Percentiles rank a stretch among this genome's conserved stretches.
Conservation (phyloP, 73 alveolate genomes). For the Paramecium biaurelia region DNA sequence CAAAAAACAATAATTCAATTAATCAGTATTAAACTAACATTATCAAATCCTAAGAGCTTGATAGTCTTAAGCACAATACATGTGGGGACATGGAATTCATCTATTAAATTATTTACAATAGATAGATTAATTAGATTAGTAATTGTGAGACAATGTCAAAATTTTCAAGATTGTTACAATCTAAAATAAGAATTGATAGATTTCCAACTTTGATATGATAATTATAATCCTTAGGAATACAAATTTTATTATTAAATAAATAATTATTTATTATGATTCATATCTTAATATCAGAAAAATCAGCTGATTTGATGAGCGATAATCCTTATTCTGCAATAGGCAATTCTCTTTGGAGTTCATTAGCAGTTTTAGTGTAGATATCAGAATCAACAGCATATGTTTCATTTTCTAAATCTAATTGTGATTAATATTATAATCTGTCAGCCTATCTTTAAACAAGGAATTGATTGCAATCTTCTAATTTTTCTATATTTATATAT, state of each 20-base stretch:
- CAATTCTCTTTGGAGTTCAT: neutral
- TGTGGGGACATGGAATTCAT: neutral
- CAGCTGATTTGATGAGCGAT: conserved; percentile 39
- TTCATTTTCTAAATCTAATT: conserved; percentile 40
- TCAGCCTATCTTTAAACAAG: neutral
- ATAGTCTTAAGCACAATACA: neutral
- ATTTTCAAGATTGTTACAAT: neutral
- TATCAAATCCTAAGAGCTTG: conserved; percentile 19
- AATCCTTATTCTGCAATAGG: conserved; percentile 42
- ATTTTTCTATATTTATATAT: neutral
- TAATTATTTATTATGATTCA: neutral
- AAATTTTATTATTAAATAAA: neutral
- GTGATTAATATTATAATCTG: neutral
- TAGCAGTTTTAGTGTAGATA: neutral
- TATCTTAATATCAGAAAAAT: conserved; percentile 46
- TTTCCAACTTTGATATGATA: neutral
- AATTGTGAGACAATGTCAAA: neutral
- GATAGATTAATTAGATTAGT: neutral
- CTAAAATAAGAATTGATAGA: neutral
- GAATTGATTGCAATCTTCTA: conserved; percentile 15
- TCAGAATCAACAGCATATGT: conserved; percentile 43
- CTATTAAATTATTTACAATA: neutral
- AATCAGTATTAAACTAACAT: too few species aligned
- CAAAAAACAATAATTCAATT: too few species aligned
- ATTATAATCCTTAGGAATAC: neutral